Base-by-base conservation (phyloP, 148 eudicot genomes). In the Vaccinium vitisidaea region DNA sequence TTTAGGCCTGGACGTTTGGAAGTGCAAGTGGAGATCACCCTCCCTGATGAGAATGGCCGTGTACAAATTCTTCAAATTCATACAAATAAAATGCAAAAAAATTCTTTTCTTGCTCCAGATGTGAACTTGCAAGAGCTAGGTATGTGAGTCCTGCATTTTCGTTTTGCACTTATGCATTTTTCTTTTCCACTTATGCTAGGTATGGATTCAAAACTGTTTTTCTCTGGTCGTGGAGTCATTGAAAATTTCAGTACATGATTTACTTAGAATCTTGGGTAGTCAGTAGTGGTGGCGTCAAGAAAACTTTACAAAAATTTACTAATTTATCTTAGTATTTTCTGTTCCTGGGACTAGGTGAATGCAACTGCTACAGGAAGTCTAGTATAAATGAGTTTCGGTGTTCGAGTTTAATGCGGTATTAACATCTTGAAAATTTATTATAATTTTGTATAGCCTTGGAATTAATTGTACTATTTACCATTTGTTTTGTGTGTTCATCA, bases 11-110 rank as follows among this genome's bases (percentile, higher is more conserved):
- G 99, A 32, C 99, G 99, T 89, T 88, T 97, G 76, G 99, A 97
- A 92, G 99, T 97, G 83, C 98, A 94, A 88, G 96, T 97, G 88
- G 99, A 97, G 91, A 97, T 97, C 85, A 94, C 95, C 90, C 96
- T 97, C 70, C 99, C 99, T 52, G 98, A 95, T 90, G 98, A 97
- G 90, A 90, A 90, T 83, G 99, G 99, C 48, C 98, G 99, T 87
- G 43, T 97, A 43, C 98, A 97, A 86, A 97, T 97, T 87, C 96
- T 97, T 84, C 94, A 97, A 80, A 97, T 97, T 84, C 99, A 97
- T 86, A 97, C 99, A 69, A 94, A 90, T 88, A 93, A 92, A 92
- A 97, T 97, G 99, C 95, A 94, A 89, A 98, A 97, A 86, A 97
- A 92, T 90, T 97, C 98, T 55, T 97, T 92, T 84, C 97, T 97